Conservation (phyloP, 2,329 filamentous ascomycete genomes). For the Elsinoe ampelina region DNA sequence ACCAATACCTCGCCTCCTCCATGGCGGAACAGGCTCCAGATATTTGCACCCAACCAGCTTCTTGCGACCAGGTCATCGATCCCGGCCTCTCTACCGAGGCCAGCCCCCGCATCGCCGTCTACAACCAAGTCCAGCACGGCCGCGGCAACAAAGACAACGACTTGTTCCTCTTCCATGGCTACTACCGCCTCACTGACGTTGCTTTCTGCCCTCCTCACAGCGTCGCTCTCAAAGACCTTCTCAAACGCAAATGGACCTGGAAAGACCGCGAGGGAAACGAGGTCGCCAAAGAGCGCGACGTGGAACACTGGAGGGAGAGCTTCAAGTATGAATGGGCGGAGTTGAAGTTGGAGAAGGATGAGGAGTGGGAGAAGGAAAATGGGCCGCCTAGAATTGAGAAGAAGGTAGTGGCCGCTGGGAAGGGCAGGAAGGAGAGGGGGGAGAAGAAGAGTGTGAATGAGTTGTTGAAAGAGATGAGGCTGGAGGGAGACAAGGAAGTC, state of each 20-base stretch:
- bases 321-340: slow-evolving; percentile 9
- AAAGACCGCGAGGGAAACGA: slow-evolving; percentile 8
- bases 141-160: slow-evolving; percentile 7
- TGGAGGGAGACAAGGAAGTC: background rate
- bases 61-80: too few relatives aligned
- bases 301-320: slow-evolving; percentile 6
- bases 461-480: slow-evolving; percentile 3
- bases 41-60: too few relatives aligned
- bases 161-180: slow-evolving; percentile 4
- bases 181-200: background rate
- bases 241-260: slow-evolving; percentile 9
- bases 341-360: background rate
- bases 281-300: background rate
- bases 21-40: too few relatives aligned
- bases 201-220: background rate
- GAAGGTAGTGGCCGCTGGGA: background rate
- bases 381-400: background rate
- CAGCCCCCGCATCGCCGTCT: background rate
- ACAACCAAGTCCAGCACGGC: background rate
- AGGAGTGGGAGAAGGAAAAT: slow-evolving; percentile 6
- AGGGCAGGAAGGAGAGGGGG: background rate
- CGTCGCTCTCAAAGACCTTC: background rate
- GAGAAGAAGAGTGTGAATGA: slow-evolving; percentile 7
- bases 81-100: background rate
- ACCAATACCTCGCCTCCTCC: too few relatives aligned